These are phyloP conservation scores for Bruguiera sexangula DNA, from an alignment of 345 rosid genomes.

Conservation along the genomic window DNA sequence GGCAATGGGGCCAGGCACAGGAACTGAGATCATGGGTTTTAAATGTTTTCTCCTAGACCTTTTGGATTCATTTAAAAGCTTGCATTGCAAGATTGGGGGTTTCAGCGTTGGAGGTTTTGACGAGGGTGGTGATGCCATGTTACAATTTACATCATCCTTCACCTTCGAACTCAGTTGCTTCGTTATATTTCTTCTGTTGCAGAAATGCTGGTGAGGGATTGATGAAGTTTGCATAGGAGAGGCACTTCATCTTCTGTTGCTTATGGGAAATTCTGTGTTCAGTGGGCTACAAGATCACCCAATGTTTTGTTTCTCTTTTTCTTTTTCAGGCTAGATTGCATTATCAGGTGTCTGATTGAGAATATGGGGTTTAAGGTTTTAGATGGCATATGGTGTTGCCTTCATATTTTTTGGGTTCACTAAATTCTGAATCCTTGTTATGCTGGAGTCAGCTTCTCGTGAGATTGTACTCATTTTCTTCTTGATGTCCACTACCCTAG, in stretches of 20 bases:
- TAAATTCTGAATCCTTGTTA: constrained; percentile 3
- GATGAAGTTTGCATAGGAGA: constrained; percentile 54
- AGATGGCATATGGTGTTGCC: constrained; percentile 14
- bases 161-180: constrained; percentile 35
- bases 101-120: constrained; percentile 47
- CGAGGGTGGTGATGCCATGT: constrained; percentile 40
- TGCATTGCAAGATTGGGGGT: constrained; percentile 50
- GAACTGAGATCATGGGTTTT: constrained; percentile 55
- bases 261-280: constrained; percentile 38
- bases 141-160: constrained; percentile 38
- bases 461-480: neutral
- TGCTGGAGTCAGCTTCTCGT: neutral
- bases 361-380: constrained; percentile 18
- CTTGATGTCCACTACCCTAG: too few species aligned
- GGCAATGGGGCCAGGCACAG: constrained; percentile 63
- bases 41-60: constrained; percentile 42
- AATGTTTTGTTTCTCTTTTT: neutral
- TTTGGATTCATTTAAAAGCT: constrained; percentile 38
- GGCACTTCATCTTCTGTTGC: constrained; percentile 49
- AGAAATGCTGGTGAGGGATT: constrained; percentile 60
- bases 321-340: constrained; percentile 33
- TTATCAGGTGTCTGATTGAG: constrained; percentile 14
- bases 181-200: constrained; percentile 58
- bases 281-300: constrained; percentile 37
- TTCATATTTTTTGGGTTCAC: constrained; percentile 5